These are phyloP conservation scores for Mortierella sp. DNA, from an alignment of 371 early-diverging fungal genomes.

Conservation along the genomic window DNA sequence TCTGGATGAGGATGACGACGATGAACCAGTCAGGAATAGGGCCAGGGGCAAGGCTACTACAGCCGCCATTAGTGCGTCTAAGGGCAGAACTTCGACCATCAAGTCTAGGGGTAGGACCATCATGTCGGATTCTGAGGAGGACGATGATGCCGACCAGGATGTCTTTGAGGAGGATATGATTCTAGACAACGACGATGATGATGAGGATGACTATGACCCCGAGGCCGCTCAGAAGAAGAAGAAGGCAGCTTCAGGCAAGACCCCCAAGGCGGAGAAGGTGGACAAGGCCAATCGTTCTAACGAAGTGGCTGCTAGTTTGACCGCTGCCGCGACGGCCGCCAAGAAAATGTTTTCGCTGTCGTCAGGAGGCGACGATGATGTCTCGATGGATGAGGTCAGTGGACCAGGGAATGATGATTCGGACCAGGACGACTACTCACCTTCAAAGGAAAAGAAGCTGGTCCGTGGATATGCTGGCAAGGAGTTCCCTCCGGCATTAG, in stretches of 20 bases:
- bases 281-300: constrained; percentile 12
- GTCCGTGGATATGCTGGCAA: background rate
- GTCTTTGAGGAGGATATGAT: background rate
- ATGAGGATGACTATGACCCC: constrained; percentile 30
- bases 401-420: constrained; percentile 3
- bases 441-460: background rate
- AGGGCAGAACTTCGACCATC: constrained; percentile 33
- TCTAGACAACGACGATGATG: constrained; percentile 18
- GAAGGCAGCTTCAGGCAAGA: background rate
- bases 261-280: background rate
- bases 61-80: background rate
- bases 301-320: constrained; percentile 6
- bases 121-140: constrained; percentile 23
- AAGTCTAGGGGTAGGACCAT: constrained; percentile 30
- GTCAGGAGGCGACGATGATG: constrained; percentile 18
- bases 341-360: constrained; percentile 52
- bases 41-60: background rate
- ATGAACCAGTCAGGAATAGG: background rate
- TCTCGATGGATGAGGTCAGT: constrained; percentile 7
- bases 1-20: constrained; percentile 26
- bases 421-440: background rate
- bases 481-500: constrained; percentile 27
- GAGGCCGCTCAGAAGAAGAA: constrained; percentile 30
- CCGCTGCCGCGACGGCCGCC: constrained; percentile 28
- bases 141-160: constrained; percentile 1